These are phyloP conservation scores for Russula vinacea DNA, from an alignment of 768 basidiomycete species.

Conservation along the genomic window DNA sequence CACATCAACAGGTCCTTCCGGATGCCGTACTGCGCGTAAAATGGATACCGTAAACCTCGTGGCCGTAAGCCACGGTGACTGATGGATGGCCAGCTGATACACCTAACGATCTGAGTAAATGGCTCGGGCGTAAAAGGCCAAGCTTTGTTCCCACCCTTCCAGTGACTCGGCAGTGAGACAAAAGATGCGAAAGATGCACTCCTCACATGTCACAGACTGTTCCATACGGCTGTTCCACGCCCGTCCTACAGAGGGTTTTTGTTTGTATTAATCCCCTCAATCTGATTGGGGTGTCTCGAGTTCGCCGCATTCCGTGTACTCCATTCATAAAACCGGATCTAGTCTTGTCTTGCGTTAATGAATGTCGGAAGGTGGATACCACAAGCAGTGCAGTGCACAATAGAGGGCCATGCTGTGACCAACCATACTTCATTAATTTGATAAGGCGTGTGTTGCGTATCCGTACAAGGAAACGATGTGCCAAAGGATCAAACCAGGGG, in stretches of 20 bases:
- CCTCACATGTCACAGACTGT: slow-evolving; percentile 1
- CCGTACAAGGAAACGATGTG: slow-evolving; percentile 8
- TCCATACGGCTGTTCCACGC: slow-evolving; percentile 12
- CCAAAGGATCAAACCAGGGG: background rate
- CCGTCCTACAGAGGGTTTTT: background rate
- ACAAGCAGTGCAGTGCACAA: slow-evolving; percentile 21
- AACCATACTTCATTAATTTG: slow-evolving; percentile 9
- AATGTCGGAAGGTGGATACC: background rate
- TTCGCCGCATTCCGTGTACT: background rate
- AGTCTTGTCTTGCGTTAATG: background rate
- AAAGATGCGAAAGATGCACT: slow-evolving; percentile 1
- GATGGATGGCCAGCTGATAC: slow-evolving; percentile 1
- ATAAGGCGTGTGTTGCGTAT: slow-evolving; percentile 1
- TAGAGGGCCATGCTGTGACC: slow-evolving; percentile 9
- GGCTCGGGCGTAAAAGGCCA: background rate
- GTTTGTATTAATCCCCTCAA: background rate
- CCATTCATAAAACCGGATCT: slow-evolving; percentile 17
- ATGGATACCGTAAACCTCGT: background rate
- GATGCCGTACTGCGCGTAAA: slow-evolving; percentile 2
- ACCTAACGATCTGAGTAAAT: background rate
- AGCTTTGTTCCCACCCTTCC: background rate
- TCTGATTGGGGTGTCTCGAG: slow-evolving; percentile 10
- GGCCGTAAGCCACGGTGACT: background rate
- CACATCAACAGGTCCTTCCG: background rate
- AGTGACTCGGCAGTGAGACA: background rate